These are phyloP conservation scores for Gypsophila paniculata DNA, from an alignment of 179 eudicot genomes.

Conservation along the genomic window DNA sequence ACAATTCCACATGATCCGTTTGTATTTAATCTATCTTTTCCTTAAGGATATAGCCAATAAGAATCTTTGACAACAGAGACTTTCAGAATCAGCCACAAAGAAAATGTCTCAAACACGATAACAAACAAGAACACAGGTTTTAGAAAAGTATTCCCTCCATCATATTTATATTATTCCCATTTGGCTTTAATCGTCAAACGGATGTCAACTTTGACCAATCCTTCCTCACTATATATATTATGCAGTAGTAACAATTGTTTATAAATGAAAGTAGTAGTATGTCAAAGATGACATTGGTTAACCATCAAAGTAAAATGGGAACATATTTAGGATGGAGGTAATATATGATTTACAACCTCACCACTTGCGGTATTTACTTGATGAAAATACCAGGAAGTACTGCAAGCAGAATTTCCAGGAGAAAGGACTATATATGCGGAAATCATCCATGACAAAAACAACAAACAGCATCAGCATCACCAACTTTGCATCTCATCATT, in stretches of 20 bases:
- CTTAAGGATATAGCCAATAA: too few relatives aligned
- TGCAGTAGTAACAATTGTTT: too few relatives aligned
- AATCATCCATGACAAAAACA: slow-evolving; percentile 24
- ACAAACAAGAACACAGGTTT: slow-evolving; percentile 9
- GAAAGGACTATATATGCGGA: slow-evolving; percentile 12
- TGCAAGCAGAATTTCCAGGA: slow-evolving; percentile 16
- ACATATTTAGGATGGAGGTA: not conserved
- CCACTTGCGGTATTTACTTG: slow-evolving; percentile 14
- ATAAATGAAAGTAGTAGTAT: too few relatives aligned
- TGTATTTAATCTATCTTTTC: too few relatives aligned
- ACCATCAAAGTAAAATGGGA: not conserved
- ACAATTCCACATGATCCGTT: too few relatives aligned
- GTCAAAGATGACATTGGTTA: too few relatives aligned
- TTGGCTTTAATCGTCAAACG: too few relatives aligned
- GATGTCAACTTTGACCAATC: too few relatives aligned
- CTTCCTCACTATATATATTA: too few relatives aligned
- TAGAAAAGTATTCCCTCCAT: not conserved
- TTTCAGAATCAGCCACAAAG: slow-evolving; percentile 9
- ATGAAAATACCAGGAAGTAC: slow-evolving; percentile 19
- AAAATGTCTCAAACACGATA: not conserved
- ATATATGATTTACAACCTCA: slow-evolving; percentile 20
- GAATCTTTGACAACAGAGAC: slow-evolving; percentile 18
- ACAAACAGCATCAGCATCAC: slow-evolving; percentile 31
- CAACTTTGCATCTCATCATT: slow-evolving; percentile 35
- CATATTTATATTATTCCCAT: not conserved